Percentiles rank a stretch among this genome's conserved stretches.
These are phyloP conservation scores for Orychophragmus violaceus DNA, from an alignment of 345 rosid genomes.

Conservation along the genomic window DNA sequence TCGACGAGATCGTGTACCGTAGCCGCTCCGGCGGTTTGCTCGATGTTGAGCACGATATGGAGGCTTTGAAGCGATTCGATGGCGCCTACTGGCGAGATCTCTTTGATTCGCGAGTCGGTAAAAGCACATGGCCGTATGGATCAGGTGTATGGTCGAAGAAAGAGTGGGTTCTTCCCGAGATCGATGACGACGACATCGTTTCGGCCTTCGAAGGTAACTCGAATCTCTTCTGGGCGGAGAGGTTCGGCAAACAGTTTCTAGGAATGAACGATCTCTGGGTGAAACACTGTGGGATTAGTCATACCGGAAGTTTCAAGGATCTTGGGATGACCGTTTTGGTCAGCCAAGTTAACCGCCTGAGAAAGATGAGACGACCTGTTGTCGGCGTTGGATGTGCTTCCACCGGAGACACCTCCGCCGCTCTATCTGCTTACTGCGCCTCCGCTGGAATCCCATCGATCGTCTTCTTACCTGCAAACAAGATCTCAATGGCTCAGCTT, in stretches of 20 bases:
- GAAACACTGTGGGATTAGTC: constrained; percentile 89
- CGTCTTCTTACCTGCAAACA: constrained; percentile 75
- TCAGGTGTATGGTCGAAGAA: constrained; percentile 93
- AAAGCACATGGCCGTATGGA: constrained; percentile 79
- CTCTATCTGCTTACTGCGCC: constrained; percentile 80
- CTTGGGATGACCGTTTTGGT: constrained; percentile 93
- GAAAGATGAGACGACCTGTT: constrained; percentile 61
- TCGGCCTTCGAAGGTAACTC: constrained; percentile 93
- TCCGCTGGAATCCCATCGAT: constrained; percentile 88
- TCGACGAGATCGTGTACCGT: constrained; percentile 83
- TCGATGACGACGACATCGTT: constrained; percentile 72
- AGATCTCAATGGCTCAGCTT: constrained; percentile 88
- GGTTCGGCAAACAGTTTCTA: constrained; percentile 62
- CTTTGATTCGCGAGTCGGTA: constrained; percentile 83
- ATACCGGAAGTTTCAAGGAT: constrained; percentile 91
- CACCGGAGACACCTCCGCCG: constrained; percentile 91
- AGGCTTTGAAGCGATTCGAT: constrained; percentile 54
- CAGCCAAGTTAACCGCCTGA: constrained; percentile 79
- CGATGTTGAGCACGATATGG: constrained; percentile 79
- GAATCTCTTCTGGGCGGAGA: constrained; percentile 89
- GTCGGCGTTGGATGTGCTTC: constrained; percentile 94
- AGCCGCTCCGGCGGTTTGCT: constrained; percentile 78
- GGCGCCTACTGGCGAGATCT: constrained; percentile 73
- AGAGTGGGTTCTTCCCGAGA: constrained; percentile 89
- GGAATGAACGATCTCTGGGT: constrained; percentile 93